A percentile compares a stretch with the other conserved stretches of the same genome.
phyloP scores from a whole-genome alignment of 2,329 filamentous ascomycete species.

The Dactylellina drechsleri region DNA sequence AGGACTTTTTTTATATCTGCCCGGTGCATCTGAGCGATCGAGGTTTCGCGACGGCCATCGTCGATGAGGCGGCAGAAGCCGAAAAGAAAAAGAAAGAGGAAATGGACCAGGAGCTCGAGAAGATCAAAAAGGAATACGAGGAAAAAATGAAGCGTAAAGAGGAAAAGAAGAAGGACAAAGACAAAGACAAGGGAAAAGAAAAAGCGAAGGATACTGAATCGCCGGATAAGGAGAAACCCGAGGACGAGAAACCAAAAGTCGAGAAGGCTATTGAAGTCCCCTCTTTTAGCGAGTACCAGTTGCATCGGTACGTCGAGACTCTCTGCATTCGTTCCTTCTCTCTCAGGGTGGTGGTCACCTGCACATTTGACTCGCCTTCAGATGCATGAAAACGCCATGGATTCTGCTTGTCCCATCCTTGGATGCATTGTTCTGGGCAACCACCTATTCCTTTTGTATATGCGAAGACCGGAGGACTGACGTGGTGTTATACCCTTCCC shows the following conservation, averaged over 20 bases:
- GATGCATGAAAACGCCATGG: constrained; percentile 40
- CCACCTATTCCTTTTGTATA: background rate
- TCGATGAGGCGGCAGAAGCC: constrained; percentile 73
- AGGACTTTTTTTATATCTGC: constrained; percentile 95
- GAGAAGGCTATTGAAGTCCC: constrained; percentile 60
- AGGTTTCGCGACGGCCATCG: constrained; percentile 75
- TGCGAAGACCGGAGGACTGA: constrained; percentile 22
- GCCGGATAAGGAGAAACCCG: constrained; percentile 64
- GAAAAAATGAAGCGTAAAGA: constrained; percentile 74
- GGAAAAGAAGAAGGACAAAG: constrained; percentile 69
- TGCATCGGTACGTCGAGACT: constrained; percentile 17
- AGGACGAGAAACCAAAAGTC: constrained; percentile 65
- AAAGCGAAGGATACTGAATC: constrained; percentile 64
- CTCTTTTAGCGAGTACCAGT: constrained; percentile 22
- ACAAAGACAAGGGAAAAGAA: constrained; percentile 68
- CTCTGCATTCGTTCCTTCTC: constrained; percentile 13
- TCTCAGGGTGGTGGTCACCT: constrained; percentile 45
- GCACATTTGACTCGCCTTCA: constrained; percentile 43
- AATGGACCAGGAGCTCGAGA: constrained; percentile 73
- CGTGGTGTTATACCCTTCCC: constrained; percentile 28
- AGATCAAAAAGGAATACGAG: constrained; percentile 75
- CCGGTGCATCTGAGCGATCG: constrained; percentile 81
- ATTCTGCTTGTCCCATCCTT: constrained; percentile 8
- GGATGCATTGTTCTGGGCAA: background rate
- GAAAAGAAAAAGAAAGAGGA: constrained; percentile 70